Percentiles rank a stretch among this genome's conserved stretches.
Conservation (phyloP, 257 asterid genomes). For the Osmanthus fragrans region DNA sequence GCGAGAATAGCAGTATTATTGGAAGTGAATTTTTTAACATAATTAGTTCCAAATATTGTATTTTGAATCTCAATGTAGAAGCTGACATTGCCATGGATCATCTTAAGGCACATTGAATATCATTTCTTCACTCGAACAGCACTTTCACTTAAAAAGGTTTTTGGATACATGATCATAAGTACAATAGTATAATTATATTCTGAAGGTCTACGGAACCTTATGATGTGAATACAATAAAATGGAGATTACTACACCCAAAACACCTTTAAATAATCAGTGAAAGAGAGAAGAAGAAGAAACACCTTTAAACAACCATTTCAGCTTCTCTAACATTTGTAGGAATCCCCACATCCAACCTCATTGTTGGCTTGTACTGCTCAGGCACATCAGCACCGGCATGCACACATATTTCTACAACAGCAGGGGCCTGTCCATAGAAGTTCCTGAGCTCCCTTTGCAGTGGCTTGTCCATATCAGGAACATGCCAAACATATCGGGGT, state of each 20-base stretch:
- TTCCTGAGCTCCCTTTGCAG: slow-evolving; percentile 68
- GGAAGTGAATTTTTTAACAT: too few relatives aligned
- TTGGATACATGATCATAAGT: not conserved
- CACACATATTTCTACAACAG: slow-evolving; percentile 73
- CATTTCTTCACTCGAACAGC: too few relatives aligned
- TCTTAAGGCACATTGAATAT: too few relatives aligned
- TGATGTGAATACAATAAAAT: not conserved
- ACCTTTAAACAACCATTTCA: slow-evolving; percentile 82
- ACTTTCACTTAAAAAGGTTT: too few relatives aligned
- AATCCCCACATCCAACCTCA: slow-evolving; percentile 93
- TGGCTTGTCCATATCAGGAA: slow-evolving; percentile 52
- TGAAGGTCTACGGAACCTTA: not conserved
- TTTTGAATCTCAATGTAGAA: too few relatives aligned
- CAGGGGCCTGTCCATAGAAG: slow-evolving; percentile 94
- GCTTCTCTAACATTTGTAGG: slow-evolving; percentile 75
- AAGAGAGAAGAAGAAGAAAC: slow-evolving; percentile 9
- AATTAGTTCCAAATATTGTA: too few relatives aligned
- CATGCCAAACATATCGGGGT: slow-evolving; percentile 92
- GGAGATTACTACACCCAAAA: not conserved
- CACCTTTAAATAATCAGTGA: slow-evolving; percentile 5
- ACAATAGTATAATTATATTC: not conserved
- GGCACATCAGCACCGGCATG: slow-evolving; percentile 92
- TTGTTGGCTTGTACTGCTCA: slow-evolving; percentile 77
- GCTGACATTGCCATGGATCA: too few relatives aligned
- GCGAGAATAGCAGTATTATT: too few relatives aligned